Evolutionary conservation across 1,284 basidiomycete genomes (phyloP).

Genomic region (Leccinum pachyderme): DNA sequence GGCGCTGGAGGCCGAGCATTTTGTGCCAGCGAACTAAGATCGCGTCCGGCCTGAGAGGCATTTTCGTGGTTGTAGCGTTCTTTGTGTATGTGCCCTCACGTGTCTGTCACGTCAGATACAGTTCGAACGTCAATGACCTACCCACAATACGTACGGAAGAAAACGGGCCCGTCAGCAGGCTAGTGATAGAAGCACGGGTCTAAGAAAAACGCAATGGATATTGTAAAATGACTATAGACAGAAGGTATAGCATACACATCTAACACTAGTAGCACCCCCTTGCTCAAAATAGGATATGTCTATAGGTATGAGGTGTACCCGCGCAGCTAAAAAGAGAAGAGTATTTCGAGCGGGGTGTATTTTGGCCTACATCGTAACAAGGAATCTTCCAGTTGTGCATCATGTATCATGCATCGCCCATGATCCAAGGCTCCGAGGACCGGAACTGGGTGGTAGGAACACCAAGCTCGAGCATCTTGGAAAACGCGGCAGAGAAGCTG

Average conservation of each 20-base stretch:
- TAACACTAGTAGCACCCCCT: not conserved
- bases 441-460: conserved; percentile 79
- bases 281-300: not conserved
- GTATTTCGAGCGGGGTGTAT: not conserved
- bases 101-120: too few species aligned
- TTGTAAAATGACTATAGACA: not conserved
- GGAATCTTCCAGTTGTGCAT: not conserved
- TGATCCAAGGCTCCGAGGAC: conserved; percentile 64
- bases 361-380: not conserved
- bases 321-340: not conserved
- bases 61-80: conserved; percentile 1
- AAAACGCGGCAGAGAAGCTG: conserved; percentile 79
- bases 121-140: too few species aligned
- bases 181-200: not conserved
- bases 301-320: not conserved
- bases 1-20: conserved; percentile 13
- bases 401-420: conserved; percentile 51
- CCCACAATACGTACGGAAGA: not conserved
- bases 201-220: not conserved
- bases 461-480: conserved; percentile 85
- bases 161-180: not conserved
- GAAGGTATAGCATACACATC: not conserved
- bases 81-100: too few species aligned
- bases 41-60: conserved; percentile 8
- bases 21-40: conserved; percentile 9